Evolutionary conservation across 345 rosid genomes (phyloP), one percentile per base, ranked within the genome.

Genomic region (Durio zibethinus): DNA sequence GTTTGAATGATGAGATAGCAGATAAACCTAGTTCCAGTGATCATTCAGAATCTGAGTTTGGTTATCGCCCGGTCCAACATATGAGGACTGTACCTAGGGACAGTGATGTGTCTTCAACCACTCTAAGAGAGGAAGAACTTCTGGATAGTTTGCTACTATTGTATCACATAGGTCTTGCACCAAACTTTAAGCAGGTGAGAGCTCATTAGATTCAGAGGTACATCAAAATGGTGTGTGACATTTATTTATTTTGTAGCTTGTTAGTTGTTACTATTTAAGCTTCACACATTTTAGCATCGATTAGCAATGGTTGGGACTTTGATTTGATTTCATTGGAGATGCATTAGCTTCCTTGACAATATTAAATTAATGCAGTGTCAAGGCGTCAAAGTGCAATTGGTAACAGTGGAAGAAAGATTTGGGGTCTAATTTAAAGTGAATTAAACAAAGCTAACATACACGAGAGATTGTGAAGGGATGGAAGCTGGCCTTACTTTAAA

Each of bases 11-110:
- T 78, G 98, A 96, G 80, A 91, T 96, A 33, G 88, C 82, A 15
- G 97, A 96, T 78, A 96, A 96, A 81, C 97, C 99, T 80, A 91
- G 99, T 83, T 85, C 92, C 57, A 96, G 99, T 74, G 87, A 87
- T 86, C 99, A 90, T 72, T 85, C 98, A 73, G 97, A 90, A 81
- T 84, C 94, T 16, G 98, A 91, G 11, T 93, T 90, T 85, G 88
- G 90, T 83, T 96, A 92, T 84, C 83, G 84, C 70, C 90, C 90
- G 6, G 84, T 92, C 71, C 85, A 83, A 75, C 85, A 87, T 76
- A 77, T 80, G 74, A 82, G 91, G 83, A 86, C 81, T 78, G 76
- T 87, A 36, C 81, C 86, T 3, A 89, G 88, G 73, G 93, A 93
- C 76, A 82, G 88, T 77, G 84, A 79, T 80, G 53, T 84, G 66